These are phyloP conservation scores for Stramenopiles sp. DNA, from an alignment of 352 stramenopile genomes.

Conservation along the genomic window DNA sequence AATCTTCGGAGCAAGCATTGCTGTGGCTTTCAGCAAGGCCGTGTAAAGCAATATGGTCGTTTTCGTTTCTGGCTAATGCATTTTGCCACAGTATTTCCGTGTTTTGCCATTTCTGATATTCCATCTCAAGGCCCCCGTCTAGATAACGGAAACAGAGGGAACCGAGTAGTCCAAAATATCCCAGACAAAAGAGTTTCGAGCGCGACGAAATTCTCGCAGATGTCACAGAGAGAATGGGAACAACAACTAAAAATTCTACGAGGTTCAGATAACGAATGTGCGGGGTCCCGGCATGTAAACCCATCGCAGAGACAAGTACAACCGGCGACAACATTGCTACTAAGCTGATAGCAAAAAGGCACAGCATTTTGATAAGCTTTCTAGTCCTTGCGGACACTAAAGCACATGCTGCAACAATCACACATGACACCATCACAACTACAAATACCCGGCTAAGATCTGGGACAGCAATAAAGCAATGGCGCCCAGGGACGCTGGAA, in stretches of 20 bases:
- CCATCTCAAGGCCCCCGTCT: neutral
- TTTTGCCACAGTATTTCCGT: neutral
- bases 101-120: conserved; percentile 1
- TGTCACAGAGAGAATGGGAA: neutral
- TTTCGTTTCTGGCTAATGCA: neutral
- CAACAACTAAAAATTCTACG: neutral
- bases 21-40: neutral
- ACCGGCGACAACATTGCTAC: neutral
- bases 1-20: neutral
- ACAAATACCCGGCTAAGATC: neutral
- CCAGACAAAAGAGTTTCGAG: neutral
- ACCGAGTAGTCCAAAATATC: neutral
- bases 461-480: neutral
- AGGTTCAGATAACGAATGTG: neutral
- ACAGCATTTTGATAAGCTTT: neutral
- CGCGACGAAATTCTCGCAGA: neutral
- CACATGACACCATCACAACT: neutral
- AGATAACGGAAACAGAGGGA: neutral
- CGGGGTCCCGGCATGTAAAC: neutral
- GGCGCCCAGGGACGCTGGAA: neutral
- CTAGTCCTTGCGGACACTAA: no score
- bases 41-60: neutral
- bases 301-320: neutral
- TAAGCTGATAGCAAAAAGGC: neutral
- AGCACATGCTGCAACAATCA: neutral